Evolutionary conservation across 2,329 filamentous ascomycete genomes (phyloP).

Genomic region (Pseudocercospora vitis): DNA sequence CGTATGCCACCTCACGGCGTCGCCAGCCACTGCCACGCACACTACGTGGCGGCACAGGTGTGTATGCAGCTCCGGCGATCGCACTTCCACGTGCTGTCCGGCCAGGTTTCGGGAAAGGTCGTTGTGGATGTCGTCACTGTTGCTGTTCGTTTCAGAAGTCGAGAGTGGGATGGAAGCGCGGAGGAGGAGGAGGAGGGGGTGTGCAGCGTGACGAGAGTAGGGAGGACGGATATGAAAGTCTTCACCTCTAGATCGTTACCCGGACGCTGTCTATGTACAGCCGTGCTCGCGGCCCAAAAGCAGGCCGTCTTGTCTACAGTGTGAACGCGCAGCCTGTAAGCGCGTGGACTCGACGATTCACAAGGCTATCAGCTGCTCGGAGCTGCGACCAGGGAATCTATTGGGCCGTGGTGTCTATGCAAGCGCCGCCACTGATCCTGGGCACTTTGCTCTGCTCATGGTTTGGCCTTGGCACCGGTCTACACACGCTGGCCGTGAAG

Average conservation of each 20-base stretch:
- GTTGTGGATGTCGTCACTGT: not conserved
- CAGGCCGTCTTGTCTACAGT: not conserved
- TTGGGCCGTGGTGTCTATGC: not conserved
- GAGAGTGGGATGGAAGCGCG: not conserved
- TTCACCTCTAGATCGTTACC: not conserved
- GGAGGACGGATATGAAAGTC: not conserved
- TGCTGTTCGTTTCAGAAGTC: constrained; percentile 1
- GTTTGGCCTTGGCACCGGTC: not conserved
- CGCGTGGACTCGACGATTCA: not conserved
- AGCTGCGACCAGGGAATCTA: not conserved
- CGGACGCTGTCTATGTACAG: not conserved
- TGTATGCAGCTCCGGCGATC: constrained; percentile 4
- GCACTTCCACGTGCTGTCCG: not conserved
- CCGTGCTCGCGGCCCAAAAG: not conserved
- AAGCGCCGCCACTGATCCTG: not conserved
- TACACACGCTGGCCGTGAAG: not conserved
- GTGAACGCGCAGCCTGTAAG: not conserved
- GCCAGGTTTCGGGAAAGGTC: not conserved
- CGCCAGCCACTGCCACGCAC: not conserved
- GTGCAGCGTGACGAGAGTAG: not conserved
- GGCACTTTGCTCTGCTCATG: not conserved
- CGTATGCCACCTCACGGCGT: not conserved
- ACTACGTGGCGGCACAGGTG: not conserved
- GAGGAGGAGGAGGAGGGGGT: not conserved
- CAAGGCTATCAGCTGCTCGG: not conserved